phyloP scores from a whole-genome alignment of 306 rosid species.

The Argentina anserina region DNA sequence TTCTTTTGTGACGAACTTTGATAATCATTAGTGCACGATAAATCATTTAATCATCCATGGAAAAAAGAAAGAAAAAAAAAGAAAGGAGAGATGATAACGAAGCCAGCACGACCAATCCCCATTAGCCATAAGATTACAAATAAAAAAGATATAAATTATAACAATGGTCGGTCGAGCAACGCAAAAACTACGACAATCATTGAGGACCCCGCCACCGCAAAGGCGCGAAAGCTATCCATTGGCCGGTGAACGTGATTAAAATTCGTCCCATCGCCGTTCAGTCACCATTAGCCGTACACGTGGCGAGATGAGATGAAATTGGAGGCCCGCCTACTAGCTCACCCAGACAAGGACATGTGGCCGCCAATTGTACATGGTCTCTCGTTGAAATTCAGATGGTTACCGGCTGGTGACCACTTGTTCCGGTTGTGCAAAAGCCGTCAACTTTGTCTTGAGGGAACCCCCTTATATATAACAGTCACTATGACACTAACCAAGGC shows the following conservation, averaged over 20 bases:
- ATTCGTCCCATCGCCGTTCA: conserved; percentile 20
- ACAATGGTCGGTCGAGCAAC: conserved; percentile 40
- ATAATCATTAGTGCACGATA: conserved; percentile 13
- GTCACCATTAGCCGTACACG: conserved; percentile 42
- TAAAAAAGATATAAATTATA: conserved; percentile 5
- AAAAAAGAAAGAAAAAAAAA: neutral
- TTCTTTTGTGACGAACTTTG: neutral
- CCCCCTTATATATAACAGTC: conserved; percentile 29
- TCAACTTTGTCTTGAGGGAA: neutral
- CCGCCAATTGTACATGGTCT: neutral
- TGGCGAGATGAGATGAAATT: conserved; percentile 34
- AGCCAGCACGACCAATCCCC: conserved; percentile 26
- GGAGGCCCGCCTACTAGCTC: conserved; percentile 38
- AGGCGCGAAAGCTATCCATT: neutral
- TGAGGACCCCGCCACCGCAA: conserved; percentile 26
- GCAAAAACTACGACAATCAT: conserved; percentile 33
- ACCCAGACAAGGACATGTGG: conserved; percentile 22
- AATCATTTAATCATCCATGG: neutral
- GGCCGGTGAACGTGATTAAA: conserved; percentile 40
- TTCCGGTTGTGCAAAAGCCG: conserved; percentile 14
- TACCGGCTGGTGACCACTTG: conserved; percentile 26
- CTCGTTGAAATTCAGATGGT: conserved; percentile 13
- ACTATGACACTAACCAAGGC: neutral
- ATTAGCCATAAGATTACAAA: conserved; percentile 29
- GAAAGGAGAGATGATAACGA: neutral